Evolutionary conservation across 2,329 filamentous ascomycete species (phyloP).

Genomic region (Magnaporthiopsis poae): DNA sequence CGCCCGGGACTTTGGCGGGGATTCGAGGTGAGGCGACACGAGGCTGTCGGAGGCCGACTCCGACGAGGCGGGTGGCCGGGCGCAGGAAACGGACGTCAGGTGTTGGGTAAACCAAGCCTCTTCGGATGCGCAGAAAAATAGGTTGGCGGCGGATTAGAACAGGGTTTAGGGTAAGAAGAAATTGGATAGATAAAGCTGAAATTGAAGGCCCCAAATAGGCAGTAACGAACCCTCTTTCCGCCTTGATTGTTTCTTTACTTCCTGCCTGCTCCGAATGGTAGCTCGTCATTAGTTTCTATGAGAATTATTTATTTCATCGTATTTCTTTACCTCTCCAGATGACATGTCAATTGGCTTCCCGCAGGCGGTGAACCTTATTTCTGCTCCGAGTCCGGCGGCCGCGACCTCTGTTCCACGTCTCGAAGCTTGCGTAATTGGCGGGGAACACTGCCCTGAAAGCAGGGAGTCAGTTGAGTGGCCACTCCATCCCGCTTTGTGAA

Average conservation of each 20-base stretch:
- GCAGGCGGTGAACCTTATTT: slow-evolving; percentile 3
- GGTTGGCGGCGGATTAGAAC: background rate
- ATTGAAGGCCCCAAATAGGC: background rate
- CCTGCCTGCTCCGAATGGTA: background rate
- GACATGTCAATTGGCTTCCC: background rate
- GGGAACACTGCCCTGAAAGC: background rate
- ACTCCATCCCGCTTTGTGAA: background rate
- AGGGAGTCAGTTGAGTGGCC: background rate
- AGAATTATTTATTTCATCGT: background rate
- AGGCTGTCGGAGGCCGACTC: background rate
- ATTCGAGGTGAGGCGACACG: background rate
- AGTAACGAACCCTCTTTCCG: too few relatives aligned
- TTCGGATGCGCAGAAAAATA: background rate
- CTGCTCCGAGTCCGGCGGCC: slow-evolving; percentile 1
- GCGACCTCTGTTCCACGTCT: too few relatives aligned
- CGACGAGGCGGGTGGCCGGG: background rate
- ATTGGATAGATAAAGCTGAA: background rate
- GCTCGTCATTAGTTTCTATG: background rate
- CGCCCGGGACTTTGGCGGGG: background rate
- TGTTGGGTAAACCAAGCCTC: background rate
- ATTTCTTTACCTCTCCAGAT: background rate
- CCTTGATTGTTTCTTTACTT: background rate
- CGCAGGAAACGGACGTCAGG: background rate
- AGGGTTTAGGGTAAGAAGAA: background rate
- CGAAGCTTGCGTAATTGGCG: background rate